These are phyloP conservation scores for Pezicula radicicola DNA, from an alignment of 2,329 filamentous ascomycete genomes.

Conservation along the genomic window DNA sequence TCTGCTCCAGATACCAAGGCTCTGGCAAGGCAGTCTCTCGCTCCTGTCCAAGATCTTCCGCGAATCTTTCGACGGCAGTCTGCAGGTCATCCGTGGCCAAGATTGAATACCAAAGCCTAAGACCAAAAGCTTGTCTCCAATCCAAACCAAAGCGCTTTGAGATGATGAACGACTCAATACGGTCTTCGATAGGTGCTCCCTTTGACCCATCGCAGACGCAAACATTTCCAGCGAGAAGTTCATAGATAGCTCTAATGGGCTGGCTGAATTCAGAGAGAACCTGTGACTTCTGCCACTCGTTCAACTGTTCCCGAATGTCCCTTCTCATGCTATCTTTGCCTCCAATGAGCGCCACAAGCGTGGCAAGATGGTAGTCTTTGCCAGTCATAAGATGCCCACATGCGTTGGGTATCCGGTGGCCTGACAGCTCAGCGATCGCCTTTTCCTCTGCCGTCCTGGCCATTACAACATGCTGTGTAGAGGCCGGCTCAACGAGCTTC, in stretches of 20 bases:
- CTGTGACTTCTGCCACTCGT: slow-evolving; percentile 79
- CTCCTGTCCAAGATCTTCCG: slow-evolving; percentile 68
- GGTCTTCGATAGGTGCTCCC: slow-evolving; percentile 72
- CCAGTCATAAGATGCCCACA: slow-evolving; percentile 75
- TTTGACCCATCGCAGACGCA: slow-evolving; percentile 77
- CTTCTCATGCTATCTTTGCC: slow-evolving; percentile 65
- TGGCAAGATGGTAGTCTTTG: slow-evolving; percentile 80
- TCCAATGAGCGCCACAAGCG: slow-evolving; percentile 79
- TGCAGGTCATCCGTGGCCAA: slow-evolving; percentile 66
- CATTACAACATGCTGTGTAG: slow-evolving; percentile 51
- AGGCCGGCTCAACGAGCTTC: slow-evolving; percentile 59
- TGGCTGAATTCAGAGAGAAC: slow-evolving; percentile 85
- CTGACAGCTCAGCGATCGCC: slow-evolving; percentile 76
- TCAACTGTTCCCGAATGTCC: slow-evolving; percentile 77
- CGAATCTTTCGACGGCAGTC: slow-evolving; percentile 69
- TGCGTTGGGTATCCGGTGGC: slow-evolving; percentile 76
- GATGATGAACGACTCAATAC: slow-evolving; percentile 75
- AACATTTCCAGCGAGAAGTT: slow-evolving; percentile 85
- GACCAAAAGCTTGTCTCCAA: slow-evolving; percentile 90
- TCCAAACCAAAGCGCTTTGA: slow-evolving; percentile 81
- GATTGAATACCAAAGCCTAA: slow-evolving; percentile 86
- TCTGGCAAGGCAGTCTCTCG: slow-evolving; percentile 66
- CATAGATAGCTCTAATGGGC: slow-evolving; percentile 81
- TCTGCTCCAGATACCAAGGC: slow-evolving; percentile 67
- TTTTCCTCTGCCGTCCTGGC: slow-evolving; percentile 73